Base-by-base conservation (phyloP, 2,329 filamentous ascomycete species). In the Rhexocercosporidium sp. region DNA sequence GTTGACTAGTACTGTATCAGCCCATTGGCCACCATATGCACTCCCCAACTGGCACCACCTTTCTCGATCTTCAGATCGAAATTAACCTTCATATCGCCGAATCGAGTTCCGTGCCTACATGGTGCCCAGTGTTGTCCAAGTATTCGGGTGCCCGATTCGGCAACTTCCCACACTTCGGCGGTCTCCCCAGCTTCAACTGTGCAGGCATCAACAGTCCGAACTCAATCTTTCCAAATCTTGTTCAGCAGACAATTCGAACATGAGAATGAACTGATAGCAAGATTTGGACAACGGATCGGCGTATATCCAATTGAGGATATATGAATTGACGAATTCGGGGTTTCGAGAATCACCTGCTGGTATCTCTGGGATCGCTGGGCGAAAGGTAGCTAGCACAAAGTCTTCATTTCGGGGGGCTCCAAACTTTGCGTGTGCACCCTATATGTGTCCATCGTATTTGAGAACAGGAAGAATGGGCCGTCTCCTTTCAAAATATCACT, bases 401-500 rank as follows among this genome's bases (percentile, higher is more conserved):
- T 64, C 16, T 51, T 49, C 6, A n/a, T 68, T 11, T 60, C 49
- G 11, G 70, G 71, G 16, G 66, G 66, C 4, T 59, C 27, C 12
- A 72, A 62, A n/a, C 22, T 61, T 9, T 71, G 59, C 20, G 59
- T 62, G 34, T 68, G 61, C 16, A 67, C 56, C 66, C 72, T 61
- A 46, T 73, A 73, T 34, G 70, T 72, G 39, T 73, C 71, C 72
- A 71, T 74, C 14, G 72, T 71, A 64, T 73, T 73, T n/a, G 70
- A 73, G 20, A 74, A 70, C 7, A 73, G 41, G 39, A 74, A 73
- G 47, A 72, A 73, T 25, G 72, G 70, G 12, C 71, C 71, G 54
- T 74, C 71, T 25, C 71, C 72, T 74, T n/a, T 39, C 9, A 18
- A 31, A 41, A 27, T 46, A 51, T 69, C 37, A 71, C 65, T 29